A percentile compares a stretch with the other conserved stretches of the same genome.
Evolutionary conservation across 1,284 basidiomycete genomes (phyloP).

Genomic region (Dichomitus squalens): DNA sequence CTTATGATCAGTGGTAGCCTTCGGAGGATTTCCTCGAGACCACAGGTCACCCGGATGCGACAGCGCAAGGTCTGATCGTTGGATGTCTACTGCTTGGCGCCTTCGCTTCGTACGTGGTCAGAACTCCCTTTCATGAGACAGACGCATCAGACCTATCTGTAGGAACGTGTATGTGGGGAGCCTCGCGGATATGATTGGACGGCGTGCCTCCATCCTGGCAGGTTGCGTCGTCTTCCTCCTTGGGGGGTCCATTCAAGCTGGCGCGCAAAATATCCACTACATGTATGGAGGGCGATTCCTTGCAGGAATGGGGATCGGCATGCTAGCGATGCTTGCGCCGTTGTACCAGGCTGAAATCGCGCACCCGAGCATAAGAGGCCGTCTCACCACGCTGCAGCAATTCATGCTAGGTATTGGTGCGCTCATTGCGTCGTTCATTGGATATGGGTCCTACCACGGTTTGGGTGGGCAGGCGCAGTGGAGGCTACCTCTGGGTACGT

Average conservation of each 20-base stretch:
- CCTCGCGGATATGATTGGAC: constrained; percentile 27
- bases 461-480: constrained; percentile 44
- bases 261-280: constrained; percentile 54
- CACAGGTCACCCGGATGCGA: constrained; percentile 33
- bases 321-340: constrained; percentile 58
- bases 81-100: constrained; percentile 38
- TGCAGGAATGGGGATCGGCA: constrained; percentile 52
- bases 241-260: constrained; percentile 55
- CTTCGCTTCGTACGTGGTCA: constrained; percentile 25
- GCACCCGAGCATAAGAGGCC: constrained; percentile 62
- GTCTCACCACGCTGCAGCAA: constrained; percentile 64
- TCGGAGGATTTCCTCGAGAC: constrained; percentile 32
- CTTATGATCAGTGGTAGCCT: constrained; percentile 17
- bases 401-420: constrained; percentile 53
- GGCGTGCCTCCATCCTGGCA: constrained; percentile 37
- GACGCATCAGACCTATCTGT: neutral
- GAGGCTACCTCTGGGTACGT: constrained; percentile 51
- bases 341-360: constrained; percentile 67
- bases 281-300: constrained; percentile 69
- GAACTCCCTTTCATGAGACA: neutral
- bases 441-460: constrained; percentile 31
- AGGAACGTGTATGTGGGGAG: constrained; percentile 47
- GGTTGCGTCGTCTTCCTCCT: constrained; percentile 46
- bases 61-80: constrained; percentile 44
- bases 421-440: constrained; percentile 44